Percentiles rank a stretch among this genome's conserved stretches.
phyloP scores from a whole-genome alignment of 805 yeast species.

The Naumovozyma baii region DNA sequence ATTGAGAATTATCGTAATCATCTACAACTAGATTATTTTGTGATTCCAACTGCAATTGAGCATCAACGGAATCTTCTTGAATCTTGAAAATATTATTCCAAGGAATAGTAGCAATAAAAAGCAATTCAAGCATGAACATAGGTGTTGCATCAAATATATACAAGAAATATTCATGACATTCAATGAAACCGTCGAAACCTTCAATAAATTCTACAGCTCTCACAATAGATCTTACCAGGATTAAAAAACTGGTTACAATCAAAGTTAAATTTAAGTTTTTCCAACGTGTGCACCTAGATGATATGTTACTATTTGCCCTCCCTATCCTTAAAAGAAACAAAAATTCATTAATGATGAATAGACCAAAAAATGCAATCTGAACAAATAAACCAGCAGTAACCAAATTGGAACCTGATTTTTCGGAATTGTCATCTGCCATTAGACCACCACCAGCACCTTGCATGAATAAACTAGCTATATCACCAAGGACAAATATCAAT shows the following conservation, averaged over 20 bases:
- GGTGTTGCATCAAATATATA: constrained; percentile 25
- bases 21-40: background rate
- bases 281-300: constrained; percentile 8
- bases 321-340: constrained; percentile 8
- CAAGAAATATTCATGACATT: constrained; percentile 22
- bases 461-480: constrained; percentile 23
- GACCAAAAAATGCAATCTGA: constrained; percentile 26
- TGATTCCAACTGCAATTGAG: background rate
- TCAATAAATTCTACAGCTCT: constrained; percentile 27
- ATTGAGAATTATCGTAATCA: background rate
- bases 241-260: constrained; percentile 10
- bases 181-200: constrained; percentile 24
- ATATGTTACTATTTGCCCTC: constrained; percentile 1
- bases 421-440: constrained; percentile 8
- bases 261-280: constrained; percentile 9
- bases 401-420: constrained; percentile 15
- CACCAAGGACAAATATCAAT: constrained; percentile 27
- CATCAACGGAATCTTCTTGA: constrained; percentile 12
- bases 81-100: constrained; percentile 10
- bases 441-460: constrained; percentile 31
- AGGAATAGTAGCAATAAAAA: constrained; percentile 6
- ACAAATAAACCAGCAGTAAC: constrained; percentile 27
- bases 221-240: constrained; percentile 28
- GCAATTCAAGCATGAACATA: constrained; percentile 16
- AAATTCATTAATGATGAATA: constrained; percentile 19